Evolutionary conservation across 163 green algal species (phyloP), one percentile per base, ranked within the genome.

Genomic region (Scenedesmus sp.): DNA sequence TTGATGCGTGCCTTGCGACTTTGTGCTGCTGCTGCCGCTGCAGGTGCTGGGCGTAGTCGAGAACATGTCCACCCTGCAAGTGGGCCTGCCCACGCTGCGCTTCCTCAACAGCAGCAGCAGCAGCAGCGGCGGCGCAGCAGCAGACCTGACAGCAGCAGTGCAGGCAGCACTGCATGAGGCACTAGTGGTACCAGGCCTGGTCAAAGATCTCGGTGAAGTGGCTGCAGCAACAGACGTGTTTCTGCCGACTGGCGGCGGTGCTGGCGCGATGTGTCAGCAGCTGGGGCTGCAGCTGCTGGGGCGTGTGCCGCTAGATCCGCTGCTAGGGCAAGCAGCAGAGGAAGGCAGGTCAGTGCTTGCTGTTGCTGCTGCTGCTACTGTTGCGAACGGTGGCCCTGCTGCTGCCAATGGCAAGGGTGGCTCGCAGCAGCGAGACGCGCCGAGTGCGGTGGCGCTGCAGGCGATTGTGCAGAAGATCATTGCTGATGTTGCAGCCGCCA

Each of bases 41-140:
- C 87, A 88, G 5, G 96, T 99, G 54, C 93, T 99, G 57, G 98
- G 98, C 1, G 97, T 99, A 18, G 97, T 99, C 73, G 98, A 99
- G 94, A 99, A 99, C 94, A 99, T 99, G 98, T 95, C 90, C 13
- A 96, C 94, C 0, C 95, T 99, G 84, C 91, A 92, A 59, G 91
- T 96, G 84, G 94, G 94, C 2, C 54, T 98, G 20, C 46, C 87
- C 0, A 34, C 83, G 12, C 87, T 99, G 64, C 92, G 55, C 62
- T 98, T 99, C 90, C 91, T 91, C 12, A 74, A 93, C 26, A 76
- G 52, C 16, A n/a, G n/a, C 12, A 26, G 26, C n/a, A 57, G 46
- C 60, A 23, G 54, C 34, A 59, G 46, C 26, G 57, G 76, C 18
- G 56, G 9, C 23, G 34, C 20, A 5, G 23, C 81, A 1, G 81